phyloP scores from a whole-genome alignment of 1,139 yeast species.

The Debaryomyces udenii region DNA sequence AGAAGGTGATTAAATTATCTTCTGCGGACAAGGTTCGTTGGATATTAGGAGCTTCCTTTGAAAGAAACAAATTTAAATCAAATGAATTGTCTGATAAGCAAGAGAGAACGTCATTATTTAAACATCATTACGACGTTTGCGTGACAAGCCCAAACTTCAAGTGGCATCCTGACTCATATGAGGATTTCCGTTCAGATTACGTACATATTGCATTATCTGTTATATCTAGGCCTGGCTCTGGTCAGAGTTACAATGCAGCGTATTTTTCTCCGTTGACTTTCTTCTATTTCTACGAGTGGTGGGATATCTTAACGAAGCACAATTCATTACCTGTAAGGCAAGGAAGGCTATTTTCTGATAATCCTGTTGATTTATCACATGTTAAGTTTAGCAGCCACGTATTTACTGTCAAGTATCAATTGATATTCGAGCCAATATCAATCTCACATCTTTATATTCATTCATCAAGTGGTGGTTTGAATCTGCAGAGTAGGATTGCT shows the following conservation, averaged over 20 bases:
- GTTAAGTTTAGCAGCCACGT: slow-evolving; percentile 77
- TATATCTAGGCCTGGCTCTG: slow-evolving; percentile 34
- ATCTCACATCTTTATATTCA: slow-evolving; percentile 74
- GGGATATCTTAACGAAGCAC: slow-evolving; percentile 72
- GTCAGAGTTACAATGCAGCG: slow-evolving; percentile 62
- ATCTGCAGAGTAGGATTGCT: slow-evolving; percentile 52
- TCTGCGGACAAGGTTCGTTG: slow-evolving; percentile 45
- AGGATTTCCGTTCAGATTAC: slow-evolving; percentile 76
- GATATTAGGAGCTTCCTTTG: slow-evolving; percentile 47
- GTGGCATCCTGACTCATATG: slow-evolving; percentile 68
- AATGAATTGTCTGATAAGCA: slow-evolving; percentile 30
- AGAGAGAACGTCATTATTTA: slow-evolving; percentile 36
- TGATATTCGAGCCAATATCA: slow-evolving; percentile 71
- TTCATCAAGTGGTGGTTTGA: slow-evolving; percentile 45
- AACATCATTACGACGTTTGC: slow-evolving; percentile 47
- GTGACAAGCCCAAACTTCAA: slow-evolving; percentile 45
- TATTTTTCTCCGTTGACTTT: slow-evolving; percentile 76
- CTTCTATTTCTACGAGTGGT: slow-evolving; percentile 77
- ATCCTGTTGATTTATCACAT: slow-evolving; percentile 33
- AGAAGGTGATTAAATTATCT: slow-evolving; percentile 41
- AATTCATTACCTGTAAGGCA: slow-evolving; percentile 75
- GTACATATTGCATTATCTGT: slow-evolving; percentile 73
- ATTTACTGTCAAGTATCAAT: slow-evolving; percentile 77
- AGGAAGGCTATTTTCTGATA: slow-evolving; percentile 61
- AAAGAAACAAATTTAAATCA: slow-evolving; percentile 33